These are phyloP conservation scores for Phytophthora fragariaefolia DNA, from an alignment of 352 stramenopile species.

Conservation along the genomic window DNA sequence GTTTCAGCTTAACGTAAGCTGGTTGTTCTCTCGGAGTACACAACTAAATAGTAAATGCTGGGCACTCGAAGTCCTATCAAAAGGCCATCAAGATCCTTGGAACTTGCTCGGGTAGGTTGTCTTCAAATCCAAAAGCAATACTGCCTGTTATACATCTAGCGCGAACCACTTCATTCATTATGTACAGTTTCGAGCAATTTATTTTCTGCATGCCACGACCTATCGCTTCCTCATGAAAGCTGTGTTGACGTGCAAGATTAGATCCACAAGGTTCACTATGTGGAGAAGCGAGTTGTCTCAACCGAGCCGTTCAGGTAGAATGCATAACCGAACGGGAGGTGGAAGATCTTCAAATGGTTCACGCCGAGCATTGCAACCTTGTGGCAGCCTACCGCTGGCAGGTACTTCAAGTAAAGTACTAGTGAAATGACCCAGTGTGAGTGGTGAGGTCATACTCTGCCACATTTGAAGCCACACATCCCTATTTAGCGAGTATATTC, in stretches of 20 bases:
- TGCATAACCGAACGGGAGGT: conserved; percentile 3
- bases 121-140: not conserved
- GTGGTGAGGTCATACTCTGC: not conserved
- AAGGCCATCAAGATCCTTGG: not conserved
- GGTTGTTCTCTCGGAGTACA: not conserved
- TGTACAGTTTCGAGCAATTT: conserved; percentile 19
- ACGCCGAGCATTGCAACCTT: not conserved
- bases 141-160: conserved; percentile 6
- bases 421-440: not conserved
- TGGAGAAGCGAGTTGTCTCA: conserved; percentile 4
- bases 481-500: too few species aligned
- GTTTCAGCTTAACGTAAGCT: too few species aligned
- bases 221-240: not conserved
- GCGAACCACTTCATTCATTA: conserved; percentile 1
- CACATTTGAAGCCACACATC: not conserved
- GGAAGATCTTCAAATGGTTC: not conserved
- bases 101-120: not conserved
- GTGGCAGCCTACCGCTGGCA: too few species aligned
- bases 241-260: conserved; percentile 28
- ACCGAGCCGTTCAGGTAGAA: not conserved
- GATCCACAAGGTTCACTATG: not conserved
- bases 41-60: not conserved
- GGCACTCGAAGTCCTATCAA: conserved; percentile 25
- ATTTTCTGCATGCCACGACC: not conserved
- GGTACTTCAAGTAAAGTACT: too few species aligned